Percentiles rank a stretch among this genome's conserved stretches.
Evolutionary conservation across 2,329 filamentous ascomycete species (phyloP).

Genomic region (Hyphodiscus sp.): DNA sequence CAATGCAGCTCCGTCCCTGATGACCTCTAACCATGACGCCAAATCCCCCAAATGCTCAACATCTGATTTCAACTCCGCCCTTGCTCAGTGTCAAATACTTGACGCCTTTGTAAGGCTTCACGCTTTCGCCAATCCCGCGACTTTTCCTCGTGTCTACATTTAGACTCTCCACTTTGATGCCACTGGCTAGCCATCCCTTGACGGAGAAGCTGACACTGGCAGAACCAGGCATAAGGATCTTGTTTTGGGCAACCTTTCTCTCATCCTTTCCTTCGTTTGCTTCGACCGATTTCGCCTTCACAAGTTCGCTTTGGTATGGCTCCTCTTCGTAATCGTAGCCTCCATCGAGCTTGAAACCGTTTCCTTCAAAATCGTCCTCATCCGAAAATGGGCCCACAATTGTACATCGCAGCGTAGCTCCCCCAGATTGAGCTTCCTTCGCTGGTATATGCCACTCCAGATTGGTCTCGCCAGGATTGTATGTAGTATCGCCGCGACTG

Average conservation of each 20-base stretch:
- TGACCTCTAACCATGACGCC: not conserved
- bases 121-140: slow-evolving; percentile 74
- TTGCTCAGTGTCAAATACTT: slow-evolving; percentile 84
- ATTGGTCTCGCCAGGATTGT: slow-evolving; percentile 62
- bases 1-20: not conserved
- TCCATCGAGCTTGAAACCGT: slow-evolving; percentile 30
- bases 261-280: slow-evolving; percentile 31
- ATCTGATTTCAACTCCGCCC: slow-evolving; percentile 57
- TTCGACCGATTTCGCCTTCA: slow-evolving; percentile 21
- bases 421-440: slow-evolving; percentile 67
- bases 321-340: slow-evolving; percentile 44
- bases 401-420: slow-evolving; percentile 72
- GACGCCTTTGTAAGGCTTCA: slow-evolving; percentile 96
- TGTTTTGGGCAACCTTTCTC: slow-evolving; percentile 59
- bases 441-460: slow-evolving; percentile 79
- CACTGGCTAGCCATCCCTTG: slow-evolving; percentile 63
- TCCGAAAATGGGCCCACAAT: slow-evolving; percentile 59
- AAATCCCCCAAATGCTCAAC: slow-evolving; percentile 27
- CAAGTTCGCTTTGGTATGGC: slow-evolving; percentile 44
- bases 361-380: slow-evolving; percentile 39
- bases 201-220: slow-evolving; percentile 66
- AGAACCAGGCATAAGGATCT: slow-evolving; percentile 73
- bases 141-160: slow-evolving; percentile 70
- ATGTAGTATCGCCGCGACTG: slow-evolving; percentile 76
- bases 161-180: slow-evolving; percentile 62